These are phyloP conservation scores for Apiotrichum akiyoshidainum DNA, from an alignment of 1,284 basidiomycete species.

Conservation along the genomic window DNA sequence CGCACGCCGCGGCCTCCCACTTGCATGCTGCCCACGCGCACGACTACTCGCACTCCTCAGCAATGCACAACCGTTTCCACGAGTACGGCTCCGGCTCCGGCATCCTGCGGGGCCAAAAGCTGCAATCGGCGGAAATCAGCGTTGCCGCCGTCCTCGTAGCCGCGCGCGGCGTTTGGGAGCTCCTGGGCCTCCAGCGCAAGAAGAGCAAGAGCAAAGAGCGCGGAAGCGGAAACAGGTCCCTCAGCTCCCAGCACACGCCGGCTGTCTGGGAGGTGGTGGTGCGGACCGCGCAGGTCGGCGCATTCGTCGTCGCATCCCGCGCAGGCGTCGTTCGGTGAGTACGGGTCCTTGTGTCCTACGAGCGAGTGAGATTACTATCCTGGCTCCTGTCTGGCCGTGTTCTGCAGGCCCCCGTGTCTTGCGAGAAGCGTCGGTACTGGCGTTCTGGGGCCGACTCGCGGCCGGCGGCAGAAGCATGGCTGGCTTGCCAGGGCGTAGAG, in stretches of 20 bases:
- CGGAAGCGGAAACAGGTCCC: not conserved
- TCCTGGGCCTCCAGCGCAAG: not conserved
- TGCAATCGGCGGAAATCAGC: not conserved
- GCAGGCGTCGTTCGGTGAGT: slow-evolving; percentile 9
- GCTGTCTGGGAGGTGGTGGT: not conserved
- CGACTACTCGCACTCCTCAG: no score
- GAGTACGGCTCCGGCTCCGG: not conserved
- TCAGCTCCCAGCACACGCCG: not conserved
- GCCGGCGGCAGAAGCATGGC: no score
- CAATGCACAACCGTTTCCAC: not conserved
- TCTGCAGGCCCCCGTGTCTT: no score
- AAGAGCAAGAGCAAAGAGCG: not conserved
- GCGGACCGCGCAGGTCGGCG: not conserved
- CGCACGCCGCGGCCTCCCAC: not conserved
- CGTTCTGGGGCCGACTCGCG: no score
- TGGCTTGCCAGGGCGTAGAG: no score
- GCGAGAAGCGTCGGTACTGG: no score
- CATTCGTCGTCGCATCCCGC: not conserved
- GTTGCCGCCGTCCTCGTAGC: not conserved
- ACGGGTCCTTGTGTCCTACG: not conserved
- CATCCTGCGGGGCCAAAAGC: not conserved
- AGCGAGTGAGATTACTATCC: not conserved
- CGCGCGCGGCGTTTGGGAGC: not conserved
- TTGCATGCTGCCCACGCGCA: not conserved
- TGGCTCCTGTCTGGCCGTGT: not conserved